Evolutionary conservation across 1,284 basidiomycete genomes (phyloP), one percentile per base, ranked within the genome.

Genomic region (Inonotus obliquus): DNA sequence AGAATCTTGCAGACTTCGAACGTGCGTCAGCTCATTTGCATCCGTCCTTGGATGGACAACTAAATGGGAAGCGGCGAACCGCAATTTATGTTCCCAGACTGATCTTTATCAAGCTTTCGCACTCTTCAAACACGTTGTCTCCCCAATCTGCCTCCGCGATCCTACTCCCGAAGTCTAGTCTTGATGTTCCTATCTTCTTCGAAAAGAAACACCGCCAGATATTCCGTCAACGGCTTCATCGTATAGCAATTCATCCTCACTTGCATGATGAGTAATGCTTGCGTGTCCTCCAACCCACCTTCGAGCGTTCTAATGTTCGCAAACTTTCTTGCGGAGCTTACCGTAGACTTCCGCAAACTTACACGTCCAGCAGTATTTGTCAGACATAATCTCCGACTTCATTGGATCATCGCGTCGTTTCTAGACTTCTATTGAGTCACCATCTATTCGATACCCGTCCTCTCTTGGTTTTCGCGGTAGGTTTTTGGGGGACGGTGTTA

Each of bases 71-170:
- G 4, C 32, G 9, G 4, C 51, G 51, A 17, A 11, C 32, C 41
- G 41, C 55, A 25, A 17, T 11, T 17, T 29, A 23, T 41, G 44
- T 57, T 57, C 55, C 44, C 55, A 57, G 39, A 41, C 55, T 57
- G 55, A 57, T 57, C 44, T 44, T 57, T 57, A 57, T 57, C 55
- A 48, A 32, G 29, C 55, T 57, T 57, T 45, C 37, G 19, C 44
- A 32, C 14, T 41, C 32, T 9, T 9, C 32, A 32, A 32, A 57
- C 44, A 44, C 44, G 39, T 45, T 57, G 41, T 57, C 41, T 47
- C n/a, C 55, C 54, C 41, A 44, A 44, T n/a, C 38, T 44, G 23
- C 37, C 25, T 56, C 27, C 37, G 27, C 27, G 27, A 5, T 19
- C 21, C 35, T 29, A 11, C 29, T 10, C 5, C 17, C 51, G 27